Evolutionary conservation across 495 filamentous ascomycete species (phyloP).

Genomic region (Hypoxylon cercidicola): DNA sequence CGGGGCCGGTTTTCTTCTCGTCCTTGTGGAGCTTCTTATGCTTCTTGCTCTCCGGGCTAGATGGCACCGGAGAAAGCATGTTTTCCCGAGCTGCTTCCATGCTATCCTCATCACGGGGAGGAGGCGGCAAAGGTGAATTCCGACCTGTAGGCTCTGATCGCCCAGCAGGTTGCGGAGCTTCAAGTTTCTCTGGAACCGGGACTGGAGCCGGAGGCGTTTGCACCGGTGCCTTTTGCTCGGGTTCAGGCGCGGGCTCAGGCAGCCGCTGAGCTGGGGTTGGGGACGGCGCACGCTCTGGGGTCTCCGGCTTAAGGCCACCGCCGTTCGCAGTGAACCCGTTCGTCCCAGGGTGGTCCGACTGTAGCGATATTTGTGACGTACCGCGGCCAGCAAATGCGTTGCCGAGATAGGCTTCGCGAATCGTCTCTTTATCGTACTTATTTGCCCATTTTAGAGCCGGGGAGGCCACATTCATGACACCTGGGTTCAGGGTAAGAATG

Average conservation of each 20-base stretch:
- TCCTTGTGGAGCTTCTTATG: conserved; percentile 67
- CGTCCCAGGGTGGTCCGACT: conserved; percentile 42
- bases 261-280: conserved; percentile 10
- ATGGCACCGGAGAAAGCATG: conserved; percentile 57
- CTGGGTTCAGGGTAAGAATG: conserved; percentile 86
- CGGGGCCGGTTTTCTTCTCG: conserved; percentile 57
- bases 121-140: conserved; percentile 51
- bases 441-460: conserved; percentile 96
- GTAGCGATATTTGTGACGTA: conserved; percentile 36
- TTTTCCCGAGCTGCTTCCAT: conserved; percentile 52
- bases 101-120: conserved; percentile 52
- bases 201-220: conserved; percentile 19
- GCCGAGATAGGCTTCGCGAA: conserved; percentile 82
- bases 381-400: conserved; percentile 76
- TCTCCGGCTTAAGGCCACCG: conserved; percentile 45
- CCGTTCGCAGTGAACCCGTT: conserved; percentile 41
- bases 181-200: conserved; percentile 43
- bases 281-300: conserved; percentile 48
- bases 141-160: conserved; percentile 46
- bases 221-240: conserved; percentile 19
- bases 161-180: conserved; percentile 50
- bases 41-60: conserved; percentile 58
- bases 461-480: conserved; percentile 85
- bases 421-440: conserved; percentile 85
- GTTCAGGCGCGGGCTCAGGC: conserved; percentile 21